Conservation (phyloP, 495 filamentous ascomycete species). For the Gamarada debralockiae region DNA sequence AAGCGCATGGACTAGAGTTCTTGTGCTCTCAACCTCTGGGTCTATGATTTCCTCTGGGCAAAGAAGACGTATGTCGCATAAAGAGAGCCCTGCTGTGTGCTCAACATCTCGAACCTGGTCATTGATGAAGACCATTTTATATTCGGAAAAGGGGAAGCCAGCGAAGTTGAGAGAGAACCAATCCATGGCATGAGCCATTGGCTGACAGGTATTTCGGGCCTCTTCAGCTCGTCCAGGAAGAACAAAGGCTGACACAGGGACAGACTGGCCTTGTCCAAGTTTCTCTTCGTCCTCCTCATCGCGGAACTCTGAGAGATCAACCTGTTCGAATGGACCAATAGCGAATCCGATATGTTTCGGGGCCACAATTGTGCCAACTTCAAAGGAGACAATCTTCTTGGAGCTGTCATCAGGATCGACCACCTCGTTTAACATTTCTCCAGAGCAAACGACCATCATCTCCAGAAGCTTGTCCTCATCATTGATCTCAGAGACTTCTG, state of each 20-base stretch:
- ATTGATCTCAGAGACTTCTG: constrained; percentile 31
- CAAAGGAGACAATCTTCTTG: constrained; percentile 82
- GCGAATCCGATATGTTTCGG: constrained; percentile 89
- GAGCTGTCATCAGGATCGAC: constrained; percentile 66
- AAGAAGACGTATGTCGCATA: constrained; percentile 84
- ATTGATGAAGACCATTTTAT: constrained; percentile 91
- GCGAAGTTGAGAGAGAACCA: constrained; percentile 81
- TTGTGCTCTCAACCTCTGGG: constrained; percentile 70
- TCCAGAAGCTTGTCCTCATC: constrained; percentile 85
- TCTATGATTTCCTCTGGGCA: constrained; percentile 81
- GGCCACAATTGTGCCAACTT: constrained; percentile 62
- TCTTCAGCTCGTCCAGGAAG: constrained; percentile 77
- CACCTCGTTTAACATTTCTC: constrained; percentile 78
- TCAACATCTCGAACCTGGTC: constrained; percentile 71
- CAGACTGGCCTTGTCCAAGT: constrained; percentile 68
- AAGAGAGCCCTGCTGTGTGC: constrained; percentile 73
- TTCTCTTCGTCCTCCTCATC: constrained; percentile 88
- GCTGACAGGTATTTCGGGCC: constrained; percentile 70
- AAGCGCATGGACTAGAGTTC: constrained; percentile 73
- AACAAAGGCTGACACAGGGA: constrained; percentile 85
- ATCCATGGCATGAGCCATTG: constrained; percentile 64
- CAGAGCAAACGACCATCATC: constrained; percentile 84
- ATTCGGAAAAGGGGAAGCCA: constrained; percentile 69
- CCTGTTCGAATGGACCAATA: constrained; percentile 89
- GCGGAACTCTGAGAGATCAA: constrained; percentile 84